These are phyloP conservation scores for Lachancea nothofagi DNA, from an alignment of 805 yeast species.

Conservation along the genomic window DNA sequence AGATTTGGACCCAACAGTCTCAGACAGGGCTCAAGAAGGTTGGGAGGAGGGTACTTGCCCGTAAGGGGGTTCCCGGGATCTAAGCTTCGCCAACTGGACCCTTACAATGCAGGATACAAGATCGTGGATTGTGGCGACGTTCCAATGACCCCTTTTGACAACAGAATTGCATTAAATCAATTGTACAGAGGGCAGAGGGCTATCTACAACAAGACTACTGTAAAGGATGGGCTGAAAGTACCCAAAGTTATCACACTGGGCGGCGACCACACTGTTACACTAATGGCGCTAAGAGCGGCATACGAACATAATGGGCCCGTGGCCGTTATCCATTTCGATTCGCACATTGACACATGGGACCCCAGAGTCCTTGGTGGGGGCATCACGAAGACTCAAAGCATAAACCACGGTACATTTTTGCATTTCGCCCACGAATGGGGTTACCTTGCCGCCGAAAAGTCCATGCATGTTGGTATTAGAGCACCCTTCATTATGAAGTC, in stretches of 20 bases:
- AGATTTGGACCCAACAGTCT: slow-evolving; percentile 54
- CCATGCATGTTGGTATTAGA: slow-evolving; percentile 56
- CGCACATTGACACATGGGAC: slow-evolving; percentile 65
- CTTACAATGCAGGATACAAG: slow-evolving; percentile 38
- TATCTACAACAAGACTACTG: slow-evolving; percentile 36
- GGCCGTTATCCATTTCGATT: slow-evolving; percentile 58
- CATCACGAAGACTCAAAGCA: slow-evolving; percentile 44
- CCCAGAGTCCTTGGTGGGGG: slow-evolving; percentile 58
- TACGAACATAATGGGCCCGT: slow-evolving; percentile 44
- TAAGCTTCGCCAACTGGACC: slow-evolving; percentile 37
- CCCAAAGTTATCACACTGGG: slow-evolving; percentile 50
- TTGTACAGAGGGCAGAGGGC: slow-evolving; percentile 49
- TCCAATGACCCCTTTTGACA: slow-evolving; percentile 57
- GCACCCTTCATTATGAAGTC: slow-evolving; percentile 47
- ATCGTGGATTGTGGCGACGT: slow-evolving; percentile 57
- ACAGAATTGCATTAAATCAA: slow-evolving; percentile 50
- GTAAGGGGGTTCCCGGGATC: slow-evolving; percentile 36
- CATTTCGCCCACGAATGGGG: slow-evolving; percentile 65
- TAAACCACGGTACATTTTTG: slow-evolving; percentile 62
- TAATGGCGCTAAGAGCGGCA: slow-evolving; percentile 47
- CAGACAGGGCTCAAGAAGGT: slow-evolving; percentile 42
- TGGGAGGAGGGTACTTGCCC: slow-evolving; percentile 40
- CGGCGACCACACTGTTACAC: slow-evolving; percentile 55
- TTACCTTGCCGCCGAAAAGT: slow-evolving; percentile 40
- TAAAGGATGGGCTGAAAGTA: slow-evolving; percentile 18